Evolutionary conservation across 1,284 basidiomycete species (phyloP), one percentile per base, ranked within the genome.

Genomic region (Puccinia brachypodii): DNA sequence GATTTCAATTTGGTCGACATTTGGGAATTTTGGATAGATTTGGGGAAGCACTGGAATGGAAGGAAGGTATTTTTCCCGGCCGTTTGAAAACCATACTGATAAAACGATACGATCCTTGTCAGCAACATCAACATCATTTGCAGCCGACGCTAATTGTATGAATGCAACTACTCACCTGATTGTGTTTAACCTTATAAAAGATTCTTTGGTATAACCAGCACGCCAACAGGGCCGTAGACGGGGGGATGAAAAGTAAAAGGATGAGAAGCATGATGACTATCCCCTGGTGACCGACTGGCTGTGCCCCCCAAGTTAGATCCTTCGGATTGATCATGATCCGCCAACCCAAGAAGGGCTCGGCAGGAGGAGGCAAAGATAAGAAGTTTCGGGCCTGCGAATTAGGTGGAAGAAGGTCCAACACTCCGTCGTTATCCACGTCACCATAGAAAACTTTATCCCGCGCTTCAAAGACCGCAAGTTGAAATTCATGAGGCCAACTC

Each of bases 161-260:
- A 71, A 47, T 25, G 36, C 16, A 40, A 31, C 16, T 47, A 72
- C 69, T 74, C 40, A 81, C 79, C 87, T 92, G 91, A 88, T 96
- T 96, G 89, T 94, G 92, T 87, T 91, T 94, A 89, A 96, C 95
- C 33, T 94, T 93, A 86, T 96, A 96, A 90, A 96, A 96, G 14
- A 92, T 92, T 91, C 92, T 94, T 90, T 94, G 93, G 90, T 96
- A 96, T 87, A 94, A 87, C 76, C 92, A 86, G 50, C 94, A 93
- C 9, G 94, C 93, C 77, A 93, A 88, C 19, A 91, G 89, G 83
- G 91, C 94, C 25, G 94, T 95, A 87, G 95, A 90, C 83, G 94
- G 87, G 13, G 94, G 94, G 83, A 96, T 93, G 53, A 90, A 85
- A 60, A 93, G 88, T 66, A 96, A 89, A 40, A 96, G 89, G 1